phyloP scores from a whole-genome alignment of 73 alveolate genomes.

The Paramecium tetraurelia region DNA sequence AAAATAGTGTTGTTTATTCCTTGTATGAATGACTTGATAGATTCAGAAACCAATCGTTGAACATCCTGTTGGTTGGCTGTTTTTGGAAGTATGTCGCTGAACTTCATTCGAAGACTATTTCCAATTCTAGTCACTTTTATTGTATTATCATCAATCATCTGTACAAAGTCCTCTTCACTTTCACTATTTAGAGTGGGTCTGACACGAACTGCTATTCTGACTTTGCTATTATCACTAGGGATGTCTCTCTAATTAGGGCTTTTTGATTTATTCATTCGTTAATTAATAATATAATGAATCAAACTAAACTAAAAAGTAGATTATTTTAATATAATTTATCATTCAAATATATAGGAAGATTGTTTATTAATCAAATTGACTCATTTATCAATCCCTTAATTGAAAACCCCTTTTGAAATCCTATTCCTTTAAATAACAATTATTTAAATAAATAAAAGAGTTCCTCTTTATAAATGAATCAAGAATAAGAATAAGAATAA shows the following conservation, averaged over 20 bases:
- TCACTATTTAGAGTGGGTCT: slow-evolving; percentile 46
- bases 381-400: too few species aligned
- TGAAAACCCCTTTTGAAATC: background rate
- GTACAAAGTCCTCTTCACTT: slow-evolving; percentile 29
- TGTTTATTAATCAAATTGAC: background rate
- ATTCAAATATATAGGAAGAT: background rate
- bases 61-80: slow-evolving; percentile 50
- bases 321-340: background rate
- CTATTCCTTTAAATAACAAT: too few species aligned
- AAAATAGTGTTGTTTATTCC: slow-evolving; percentile 63
- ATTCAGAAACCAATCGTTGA: slow-evolving; percentile 31
- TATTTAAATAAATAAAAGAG: too few species aligned
- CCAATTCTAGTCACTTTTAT: slow-evolving; percentile 58
- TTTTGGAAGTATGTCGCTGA: slow-evolving; percentile 38
- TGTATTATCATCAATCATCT: slow-evolving; percentile 40
- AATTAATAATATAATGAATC: background rate
- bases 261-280: slow-evolving; percentile 48
- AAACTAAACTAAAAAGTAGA: background rate
- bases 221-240: background rate
- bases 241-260: background rate
- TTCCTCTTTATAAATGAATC: too few species aligned
- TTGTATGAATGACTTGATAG: slow-evolving; percentile 37
- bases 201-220: slow-evolving; percentile 20
- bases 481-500: too few species aligned
- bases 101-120: slow-evolving; percentile 53